phyloP scores from a whole-genome alignment of 257 asterid species.

The Eucommia ulmoides region DNA sequence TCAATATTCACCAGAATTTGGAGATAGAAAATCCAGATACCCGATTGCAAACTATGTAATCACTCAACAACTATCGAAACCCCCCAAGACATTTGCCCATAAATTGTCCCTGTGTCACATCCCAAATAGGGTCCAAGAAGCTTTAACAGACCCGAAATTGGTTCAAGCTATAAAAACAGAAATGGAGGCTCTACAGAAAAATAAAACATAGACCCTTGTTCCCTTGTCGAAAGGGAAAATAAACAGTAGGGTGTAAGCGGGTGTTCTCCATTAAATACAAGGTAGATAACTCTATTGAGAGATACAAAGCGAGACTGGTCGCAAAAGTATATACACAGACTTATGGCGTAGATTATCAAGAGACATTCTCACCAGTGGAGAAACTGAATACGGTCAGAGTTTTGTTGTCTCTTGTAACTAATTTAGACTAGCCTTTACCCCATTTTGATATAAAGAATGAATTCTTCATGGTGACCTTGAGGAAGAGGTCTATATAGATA shows the following conservation, averaged over 20 bases:
- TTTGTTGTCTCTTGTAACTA: neutral
- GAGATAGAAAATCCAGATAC: neutral
- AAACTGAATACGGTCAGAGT: neutral
- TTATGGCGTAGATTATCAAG: slow-evolving; percentile 1
- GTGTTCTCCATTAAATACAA: neutral
- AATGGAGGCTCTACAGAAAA: neutral
- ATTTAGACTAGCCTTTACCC: neutral
- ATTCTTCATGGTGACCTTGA: neutral
- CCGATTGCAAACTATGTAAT: neutral
- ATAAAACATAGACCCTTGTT: neutral
- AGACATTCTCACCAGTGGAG: neutral
- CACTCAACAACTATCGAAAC: neutral
- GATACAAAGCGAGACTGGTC: neutral
- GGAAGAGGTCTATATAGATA: neutral
- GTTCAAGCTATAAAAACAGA: neutral
- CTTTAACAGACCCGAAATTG: neutral
- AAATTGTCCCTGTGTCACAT: neutral
- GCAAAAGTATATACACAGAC: neutral
- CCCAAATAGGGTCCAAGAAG: neutral
- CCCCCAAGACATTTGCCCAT: neutral
- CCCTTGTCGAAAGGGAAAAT: neutral
- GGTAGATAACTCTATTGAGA: neutral
- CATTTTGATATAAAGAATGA: neutral
- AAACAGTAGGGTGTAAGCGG: neutral
- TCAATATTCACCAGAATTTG: neutral